Evolutionary conservation across 345 rosid genomes (phyloP), one percentile per base, ranked within the genome.

Genomic region (Viola odorata): DNA sequence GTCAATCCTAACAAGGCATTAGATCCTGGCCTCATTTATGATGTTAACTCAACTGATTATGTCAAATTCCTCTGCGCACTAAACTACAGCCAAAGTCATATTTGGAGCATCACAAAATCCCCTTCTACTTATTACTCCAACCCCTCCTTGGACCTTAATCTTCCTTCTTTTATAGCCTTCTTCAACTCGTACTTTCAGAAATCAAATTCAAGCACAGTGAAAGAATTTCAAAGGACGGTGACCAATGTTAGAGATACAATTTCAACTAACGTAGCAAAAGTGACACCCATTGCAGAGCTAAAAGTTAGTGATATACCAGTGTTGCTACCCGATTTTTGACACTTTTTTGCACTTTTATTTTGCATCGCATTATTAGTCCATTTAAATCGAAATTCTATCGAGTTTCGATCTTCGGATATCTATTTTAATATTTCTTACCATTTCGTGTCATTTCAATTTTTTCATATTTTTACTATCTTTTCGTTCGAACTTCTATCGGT

Each of bases 1-100:
- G 57, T 84, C 14, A 75, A 78, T 58, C 87, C 86, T 7, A 77
- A 75, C 62, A 76, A 78, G 56, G 91, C 85, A 6, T 4, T 85
- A 48, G 78, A 82, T 63, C 91, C 91, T 0, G 91, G 85, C 0
- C 80, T 85, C 10, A 56, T 82, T 1, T 85, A 82, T 36, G 84
- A 85, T 38, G 73, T 73, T 3, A 71, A 77, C 9, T 23, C 47
- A 7, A 55, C 71, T 12, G 87, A 82, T 55, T 85, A 85, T 37
- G 53, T 76, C 14, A 78, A 68, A 23, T 72, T 80, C 32, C 66
- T 82, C 9, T 82, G 91, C 9, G 78, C 81, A 5, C 47, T 83
- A 45, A 80, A 84, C 39, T 78, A 62, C 57, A 80, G 85, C 12
- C 49, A 36, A 9, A 58, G 72, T 37, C 81, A 80, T 72, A 86